Conservation (phyloP, 2,329 filamentous ascomycete genomes). For the Exophiala spinifera region DNA sequence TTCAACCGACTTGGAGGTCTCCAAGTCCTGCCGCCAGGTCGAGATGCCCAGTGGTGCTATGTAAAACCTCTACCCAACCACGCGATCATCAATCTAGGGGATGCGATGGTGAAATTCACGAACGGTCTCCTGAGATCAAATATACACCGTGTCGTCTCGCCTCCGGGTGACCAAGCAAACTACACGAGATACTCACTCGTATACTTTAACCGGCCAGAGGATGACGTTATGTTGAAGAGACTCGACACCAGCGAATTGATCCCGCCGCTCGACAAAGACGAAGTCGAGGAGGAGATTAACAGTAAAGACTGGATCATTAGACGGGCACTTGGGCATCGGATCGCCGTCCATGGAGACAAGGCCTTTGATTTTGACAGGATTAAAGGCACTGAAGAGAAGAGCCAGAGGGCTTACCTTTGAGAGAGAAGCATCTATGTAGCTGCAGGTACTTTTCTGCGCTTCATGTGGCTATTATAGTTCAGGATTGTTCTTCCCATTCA, state of each 20-base stretch:
- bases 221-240: conserved; percentile 45
- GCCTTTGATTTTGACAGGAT: conserved; percentile 25
- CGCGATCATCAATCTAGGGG: conserved; percentile 34
- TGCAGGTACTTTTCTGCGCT: neutral
- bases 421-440: neutral
- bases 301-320: conserved; percentile 44
- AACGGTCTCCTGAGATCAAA: conserved; percentile 41
- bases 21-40: conserved; percentile 48
- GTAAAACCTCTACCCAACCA: conserved; percentile 51
- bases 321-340: conserved; percentile 37
- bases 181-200: conserved; percentile 52
- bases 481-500: neutral
- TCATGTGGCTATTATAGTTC: neutral
- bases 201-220: conserved; percentile 53
- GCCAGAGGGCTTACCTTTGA: conserved; percentile 25
- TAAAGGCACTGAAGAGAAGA: conserved; percentile 26
- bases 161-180: conserved; percentile 48
- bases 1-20: conserved; percentile 57
- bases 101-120: conserved; percentile 45
- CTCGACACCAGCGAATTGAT: conserved; percentile 38
- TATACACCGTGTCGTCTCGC: conserved; percentile 50
- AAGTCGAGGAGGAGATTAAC: conserved; percentile 37
- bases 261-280: conserved; percentile 33
- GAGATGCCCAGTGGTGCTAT: conserved; percentile 49
- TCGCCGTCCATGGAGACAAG: conserved; percentile 23